These are phyloP conservation scores for Saccharomyces pastorianus DNA, from an alignment of 1,139 yeast species.

Conservation along the genomic window DNA sequence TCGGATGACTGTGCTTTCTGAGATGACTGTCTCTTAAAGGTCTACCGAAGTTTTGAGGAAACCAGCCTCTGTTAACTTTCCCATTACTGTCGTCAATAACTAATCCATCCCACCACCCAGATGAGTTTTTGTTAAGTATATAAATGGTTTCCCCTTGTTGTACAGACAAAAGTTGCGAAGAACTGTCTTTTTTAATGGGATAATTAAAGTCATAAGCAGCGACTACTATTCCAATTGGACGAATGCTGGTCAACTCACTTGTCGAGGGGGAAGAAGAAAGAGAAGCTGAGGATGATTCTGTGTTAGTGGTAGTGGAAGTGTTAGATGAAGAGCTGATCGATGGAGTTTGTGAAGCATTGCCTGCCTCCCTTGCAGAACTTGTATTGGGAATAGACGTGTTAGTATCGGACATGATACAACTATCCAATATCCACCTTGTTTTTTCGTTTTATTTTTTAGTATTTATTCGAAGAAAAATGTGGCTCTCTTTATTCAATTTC, in stretches of 20 bases:
- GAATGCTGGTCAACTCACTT: conserved; percentile 1
- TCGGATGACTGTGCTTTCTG: background rate
- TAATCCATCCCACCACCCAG: conserved; percentile 79
- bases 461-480: background rate
- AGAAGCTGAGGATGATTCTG: background rate
- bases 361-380: background rate
- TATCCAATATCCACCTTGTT: background rate
- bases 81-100: conserved; percentile 24
- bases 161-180: conserved; percentile 13
- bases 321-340: background rate
- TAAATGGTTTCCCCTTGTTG: conserved; percentile 31
- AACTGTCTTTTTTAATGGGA: conserved; percentile 9
- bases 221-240: conserved; percentile 30
- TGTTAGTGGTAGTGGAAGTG: background rate
- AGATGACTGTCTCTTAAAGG: conserved; percentile 12
- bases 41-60: conserved; percentile 49
- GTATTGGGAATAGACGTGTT: background rate
- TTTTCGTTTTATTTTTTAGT: background rate
- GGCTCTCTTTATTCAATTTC: background rate
- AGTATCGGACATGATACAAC: background rate
- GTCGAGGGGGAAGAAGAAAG: conserved; percentile 1
- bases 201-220: conserved; percentile 22
- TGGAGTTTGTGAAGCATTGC: background rate
- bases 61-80: conserved; percentile 56
- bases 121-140: conserved; percentile 40